Evolutionary conservation across 371 early-diverging fungal species (phyloP).

Genomic region (Mucor sp.): DNA sequence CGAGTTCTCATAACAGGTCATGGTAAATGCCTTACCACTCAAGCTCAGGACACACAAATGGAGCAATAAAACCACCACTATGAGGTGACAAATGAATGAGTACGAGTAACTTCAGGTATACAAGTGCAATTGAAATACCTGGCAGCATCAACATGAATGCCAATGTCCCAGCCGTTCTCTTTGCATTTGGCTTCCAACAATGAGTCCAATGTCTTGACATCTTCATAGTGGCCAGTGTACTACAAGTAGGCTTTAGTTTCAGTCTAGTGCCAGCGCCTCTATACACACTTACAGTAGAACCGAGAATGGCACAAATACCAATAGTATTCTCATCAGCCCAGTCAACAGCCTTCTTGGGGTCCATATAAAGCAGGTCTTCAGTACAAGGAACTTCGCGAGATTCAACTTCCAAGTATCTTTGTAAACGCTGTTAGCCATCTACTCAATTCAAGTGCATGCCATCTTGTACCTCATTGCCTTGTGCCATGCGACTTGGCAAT

Average conservation of each 20-base stretch:
- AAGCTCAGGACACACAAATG: constrained; percentile 75
- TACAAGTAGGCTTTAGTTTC: background rate
- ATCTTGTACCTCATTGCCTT: constrained; percentile 36
- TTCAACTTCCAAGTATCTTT: constrained; percentile 72
- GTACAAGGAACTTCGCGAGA: constrained; percentile 56
- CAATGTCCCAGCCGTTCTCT: constrained; percentile 61
- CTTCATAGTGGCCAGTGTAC: constrained; percentile 85
- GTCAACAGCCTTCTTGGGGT: constrained; percentile 58
- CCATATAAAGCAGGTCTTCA: constrained; percentile 56
- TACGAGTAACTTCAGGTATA: background rate
- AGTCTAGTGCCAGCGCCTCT: too few species aligned
- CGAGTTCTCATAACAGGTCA: too few species aligned
- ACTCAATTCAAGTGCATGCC: background rate
- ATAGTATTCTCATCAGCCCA: constrained; percentile 80
- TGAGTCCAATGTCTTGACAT: constrained; percentile 59
- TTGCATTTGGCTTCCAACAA: constrained; percentile 58
- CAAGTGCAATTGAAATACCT: constrained; percentile 29
- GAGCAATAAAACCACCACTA: constrained; percentile 80
- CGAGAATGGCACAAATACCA: constrained; percentile 70
- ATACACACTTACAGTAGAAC: constrained; percentile 56
- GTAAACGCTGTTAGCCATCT: background rate
- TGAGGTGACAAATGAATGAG: background rate
- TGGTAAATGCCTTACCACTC: constrained; percentile 53
- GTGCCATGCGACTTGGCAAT: constrained; percentile 67
- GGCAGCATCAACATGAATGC: constrained; percentile 83